These are phyloP conservation scores for Plectosphaerella sp. DNA, from an alignment of 2,329 filamentous ascomycete species.

Conservation along the genomic window DNA sequence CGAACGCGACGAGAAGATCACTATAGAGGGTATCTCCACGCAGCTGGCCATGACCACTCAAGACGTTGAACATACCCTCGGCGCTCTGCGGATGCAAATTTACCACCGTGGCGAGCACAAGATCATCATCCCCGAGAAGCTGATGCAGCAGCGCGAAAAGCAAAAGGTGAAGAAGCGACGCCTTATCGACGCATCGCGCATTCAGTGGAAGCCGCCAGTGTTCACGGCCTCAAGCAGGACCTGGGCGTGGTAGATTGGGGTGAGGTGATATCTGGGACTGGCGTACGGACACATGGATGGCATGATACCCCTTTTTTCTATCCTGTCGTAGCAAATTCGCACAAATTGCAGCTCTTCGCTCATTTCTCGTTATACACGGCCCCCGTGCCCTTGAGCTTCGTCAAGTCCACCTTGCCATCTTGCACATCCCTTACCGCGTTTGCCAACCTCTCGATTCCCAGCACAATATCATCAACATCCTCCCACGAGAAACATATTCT, in stretches of 20 bases:
- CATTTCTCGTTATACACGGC: conserved; percentile 1
- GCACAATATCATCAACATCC: conserved; percentile 57
- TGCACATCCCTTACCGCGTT: conserved; percentile 32
- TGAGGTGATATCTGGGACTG: background rate
- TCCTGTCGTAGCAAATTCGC: background rate
- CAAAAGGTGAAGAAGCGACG: conserved; percentile 73
- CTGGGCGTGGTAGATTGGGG: conserved; percentile 78
- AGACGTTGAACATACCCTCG: conserved; percentile 91
- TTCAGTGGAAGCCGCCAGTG: conserved; percentile 95
- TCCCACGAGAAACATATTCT: conserved; percentile 73
- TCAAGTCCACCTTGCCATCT: conserved; percentile 10
- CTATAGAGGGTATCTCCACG: conserved; percentile 78
- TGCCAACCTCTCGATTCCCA: conserved; percentile 63
- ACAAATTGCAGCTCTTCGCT: background rate
- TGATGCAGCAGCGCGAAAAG: conserved; percentile 76
- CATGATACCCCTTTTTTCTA: conserved; percentile 3
- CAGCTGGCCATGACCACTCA: conserved; percentile 92
- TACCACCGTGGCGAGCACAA: conserved; percentile 97
- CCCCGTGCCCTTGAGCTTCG: background rate
- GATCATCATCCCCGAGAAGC: conserved; percentile 82
- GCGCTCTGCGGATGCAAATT: conserved; percentile 90
- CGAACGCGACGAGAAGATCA: conserved; percentile 66
- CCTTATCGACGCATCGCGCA: conserved; percentile 68
- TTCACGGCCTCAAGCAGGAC: conserved; percentile 87
- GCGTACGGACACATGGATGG: background rate